Conservation (phyloP, 1,139 yeast genomes). For the Sugiyamaella sp. region DNA sequence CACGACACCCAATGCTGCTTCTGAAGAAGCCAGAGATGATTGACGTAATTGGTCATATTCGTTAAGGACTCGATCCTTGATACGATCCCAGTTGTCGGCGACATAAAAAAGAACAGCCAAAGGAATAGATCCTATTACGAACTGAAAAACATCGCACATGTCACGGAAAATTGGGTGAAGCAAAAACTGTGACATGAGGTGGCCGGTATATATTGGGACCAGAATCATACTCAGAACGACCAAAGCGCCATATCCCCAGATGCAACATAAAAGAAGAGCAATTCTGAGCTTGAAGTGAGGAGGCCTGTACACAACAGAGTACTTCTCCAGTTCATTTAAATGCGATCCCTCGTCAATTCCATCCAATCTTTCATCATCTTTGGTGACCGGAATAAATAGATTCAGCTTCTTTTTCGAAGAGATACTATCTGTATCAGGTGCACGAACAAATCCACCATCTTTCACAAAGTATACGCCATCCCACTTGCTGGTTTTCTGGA, state of each 20-base stretch:
- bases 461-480: conserved; percentile 45
- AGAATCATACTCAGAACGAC: conserved; percentile 42
- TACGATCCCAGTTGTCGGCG: conserved; percentile 25
- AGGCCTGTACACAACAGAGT: conserved; percentile 84
- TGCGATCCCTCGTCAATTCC: conserved; percentile 46
- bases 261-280: conserved; percentile 54
- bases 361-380: conserved; percentile 66
- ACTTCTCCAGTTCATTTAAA: conserved; percentile 54
- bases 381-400: conserved; percentile 81
- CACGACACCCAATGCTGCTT: background rate
- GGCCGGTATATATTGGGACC: conserved; percentile 42
- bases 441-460: conserved; percentile 81
- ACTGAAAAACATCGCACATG: conserved; percentile 25
- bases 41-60: conserved; percentile 1
- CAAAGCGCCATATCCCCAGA: conserved; percentile 73
- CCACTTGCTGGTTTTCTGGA: conserved; percentile 41
- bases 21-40: conserved; percentile 7
- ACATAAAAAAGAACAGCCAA: conserved; percentile 22
- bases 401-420: conserved; percentile 58
- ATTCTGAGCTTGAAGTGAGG: conserved; percentile 70
- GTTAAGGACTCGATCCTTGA: conserved; percentile 15
- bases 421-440: conserved; percentile 79
- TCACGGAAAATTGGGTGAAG: conserved; percentile 10
- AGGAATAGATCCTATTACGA: conserved; percentile 27
- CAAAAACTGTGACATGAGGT: conserved; percentile 13